Conservation (phyloP, 805 yeast genomes). For the Brettanomyces nanus region DNA sequence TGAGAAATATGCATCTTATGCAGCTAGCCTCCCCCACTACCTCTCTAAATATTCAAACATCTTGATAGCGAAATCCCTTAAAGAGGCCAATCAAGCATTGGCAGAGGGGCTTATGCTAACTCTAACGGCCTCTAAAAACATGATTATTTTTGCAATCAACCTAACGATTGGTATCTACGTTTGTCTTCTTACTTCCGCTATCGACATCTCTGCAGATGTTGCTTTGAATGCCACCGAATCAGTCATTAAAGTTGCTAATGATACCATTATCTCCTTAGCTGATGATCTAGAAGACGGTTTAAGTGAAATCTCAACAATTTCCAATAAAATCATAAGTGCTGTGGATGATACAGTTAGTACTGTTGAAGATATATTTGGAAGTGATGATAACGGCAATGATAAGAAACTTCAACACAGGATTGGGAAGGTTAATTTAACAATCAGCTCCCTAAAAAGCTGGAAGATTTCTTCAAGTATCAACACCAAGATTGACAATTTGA, state of each 20-base stretch:
- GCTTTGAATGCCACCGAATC: conserved; percentile 68
- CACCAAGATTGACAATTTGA: conserved; percentile 41
- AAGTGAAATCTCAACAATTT: conserved; percentile 44
- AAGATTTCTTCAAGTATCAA: conserved; percentile 62
- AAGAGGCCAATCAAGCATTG: conserved; percentile 40
- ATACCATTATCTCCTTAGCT: conserved; percentile 45
- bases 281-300: conserved; percentile 61
- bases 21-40: conserved; percentile 47
- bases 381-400: conserved; percentile 28
- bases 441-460: conserved; percentile 46
- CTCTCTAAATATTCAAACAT: conserved; percentile 47
- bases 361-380: conserved; percentile 49
- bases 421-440: conserved; percentile 47
- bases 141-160: conserved; percentile 60
- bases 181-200: conserved; percentile 68
- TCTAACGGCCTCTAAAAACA: conserved; percentile 47
- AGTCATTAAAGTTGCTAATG: conserved; percentile 53
- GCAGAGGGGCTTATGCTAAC: conserved; percentile 35
- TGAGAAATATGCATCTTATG: conserved; percentile 28
- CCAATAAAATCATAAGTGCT: conserved; percentile 48
- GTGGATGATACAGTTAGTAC: conserved; percentile 31
- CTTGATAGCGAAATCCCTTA: conserved; percentile 38
- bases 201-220: conserved; percentile 62
- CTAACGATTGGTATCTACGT: conserved; percentile 79
- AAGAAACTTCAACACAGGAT: conserved; percentile 28